Evolutionary conservation across 148 eudicot genomes (phyloP).

Genomic region (Arctostaphylos glauca): DNA sequence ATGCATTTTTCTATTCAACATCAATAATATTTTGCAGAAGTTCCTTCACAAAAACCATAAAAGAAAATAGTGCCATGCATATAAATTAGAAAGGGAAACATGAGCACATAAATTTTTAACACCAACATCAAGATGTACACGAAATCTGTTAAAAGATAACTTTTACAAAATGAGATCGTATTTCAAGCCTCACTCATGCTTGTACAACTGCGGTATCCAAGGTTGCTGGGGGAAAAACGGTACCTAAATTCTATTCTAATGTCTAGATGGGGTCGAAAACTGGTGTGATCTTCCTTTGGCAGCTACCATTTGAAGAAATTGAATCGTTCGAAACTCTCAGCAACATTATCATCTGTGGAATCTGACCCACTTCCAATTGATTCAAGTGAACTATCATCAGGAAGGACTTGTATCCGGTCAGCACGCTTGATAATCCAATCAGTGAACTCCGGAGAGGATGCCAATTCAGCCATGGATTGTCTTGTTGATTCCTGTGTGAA

Average conservation of each 20-base stretch:
- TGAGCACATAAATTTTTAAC: no score
- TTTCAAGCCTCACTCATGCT: not conserved
- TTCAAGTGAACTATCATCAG: conserved; percentile 52
- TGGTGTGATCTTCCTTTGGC: conserved; percentile 1
- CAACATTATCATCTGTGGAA: conserved; percentile 48
- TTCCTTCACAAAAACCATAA: not conserved
- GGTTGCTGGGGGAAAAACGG: not conserved
- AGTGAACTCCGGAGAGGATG: conserved; percentile 69
- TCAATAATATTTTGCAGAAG: not conserved
- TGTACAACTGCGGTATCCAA: not conserved
- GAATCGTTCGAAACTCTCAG: conserved; percentile 23
- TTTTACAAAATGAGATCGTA: not conserved
- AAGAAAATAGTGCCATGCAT: not conserved
- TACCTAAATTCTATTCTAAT: not conserved
- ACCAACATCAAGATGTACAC: no score
- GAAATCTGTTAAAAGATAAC: not conserved
- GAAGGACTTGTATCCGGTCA: conserved; percentile 51
- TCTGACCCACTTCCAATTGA: conserved; percentile 61
- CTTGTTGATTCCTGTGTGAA: conserved; percentile 62
- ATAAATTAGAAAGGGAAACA: not conserved
- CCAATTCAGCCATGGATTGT: conserved; percentile 51
- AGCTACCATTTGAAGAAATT: conserved; percentile 28
- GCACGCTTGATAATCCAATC: conserved; percentile 67
- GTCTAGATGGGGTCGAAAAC: not conserved
- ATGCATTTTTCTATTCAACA: not conserved